Evolutionary conservation across 768 basidiomycete genomes (phyloP), one percentile per base, ranked within the genome.

Genomic region (Lyophyllum decastes): DNA sequence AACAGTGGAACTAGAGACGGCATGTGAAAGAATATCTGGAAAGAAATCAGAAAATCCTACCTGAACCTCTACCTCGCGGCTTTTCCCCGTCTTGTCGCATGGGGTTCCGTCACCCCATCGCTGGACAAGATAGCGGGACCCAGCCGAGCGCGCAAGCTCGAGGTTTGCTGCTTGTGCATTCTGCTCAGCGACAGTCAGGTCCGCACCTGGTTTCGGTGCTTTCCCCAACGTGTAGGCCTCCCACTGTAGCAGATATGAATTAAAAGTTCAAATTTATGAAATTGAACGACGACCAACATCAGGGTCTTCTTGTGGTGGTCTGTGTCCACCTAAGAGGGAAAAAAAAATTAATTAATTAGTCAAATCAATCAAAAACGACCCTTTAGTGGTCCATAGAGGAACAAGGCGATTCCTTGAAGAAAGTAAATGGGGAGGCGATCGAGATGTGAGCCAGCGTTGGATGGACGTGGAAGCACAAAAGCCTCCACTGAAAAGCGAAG

Each of bases 1-100:
- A 93, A 73, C 95, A 98, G 73, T 98, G 95, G 70, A 94, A 95
- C 92, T 95, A 38, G 8, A 38, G 14, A 38, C 9, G 14, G 9
- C 14, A 7, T 4, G 14, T 17, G 11, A 38, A 11, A n/a, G 3
- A 38, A 2, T 4, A 4, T 38, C 16, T 51, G 27, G 60, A 52
- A 58, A 61, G 25, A 22, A 49, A 47, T 49, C 34, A 50, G 51
- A 44, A 54, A 60, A 61, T 59, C 34, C 27, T 55, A 72, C 94
- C 86, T 99, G 97, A 30, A 99, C 88, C 80, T 99, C 95, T 43
- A 95, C 89, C 76, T 94, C 92, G 59, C 97, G 88, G 54, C 82
- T 82, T 72, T 82, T 83, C 14, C 90, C 89, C 2, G 93, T 95
- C 79, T 92, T 95, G 76, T 98, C 96, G 73, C 97, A 99, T 49